Conservation (phyloP, 2,329 filamentous ascomycete genomes). For the Arthrobotrys pseudoclavata region DNA sequence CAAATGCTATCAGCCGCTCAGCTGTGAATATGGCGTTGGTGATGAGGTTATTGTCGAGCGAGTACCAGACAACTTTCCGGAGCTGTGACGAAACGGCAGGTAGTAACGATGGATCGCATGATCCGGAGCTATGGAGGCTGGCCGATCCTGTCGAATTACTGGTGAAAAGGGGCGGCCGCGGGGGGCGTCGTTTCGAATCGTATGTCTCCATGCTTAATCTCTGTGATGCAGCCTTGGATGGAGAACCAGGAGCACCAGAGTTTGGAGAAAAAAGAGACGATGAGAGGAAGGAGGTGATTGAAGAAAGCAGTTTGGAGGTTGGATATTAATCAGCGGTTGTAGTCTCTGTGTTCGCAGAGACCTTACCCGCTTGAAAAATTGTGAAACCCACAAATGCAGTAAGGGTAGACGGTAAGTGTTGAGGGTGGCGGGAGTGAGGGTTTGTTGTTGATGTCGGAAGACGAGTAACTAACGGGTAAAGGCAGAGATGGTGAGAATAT, state of each 20-base stretch:
- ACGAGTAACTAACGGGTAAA: constrained; percentile 5
- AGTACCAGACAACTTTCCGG: constrained; percentile 77
- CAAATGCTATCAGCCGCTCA: constrained; percentile 85
- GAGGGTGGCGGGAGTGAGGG: constrained; percentile 11
- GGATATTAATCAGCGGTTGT: constrained; percentile 37
- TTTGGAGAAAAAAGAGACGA: constrained; percentile 58
- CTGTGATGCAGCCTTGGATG: constrained; percentile 55
- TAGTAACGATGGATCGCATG: constrained; percentile 47
- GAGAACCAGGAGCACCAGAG: constrained; percentile 58
- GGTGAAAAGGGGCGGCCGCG: constrained; percentile 49
- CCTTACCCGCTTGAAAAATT: constrained; percentile 37
- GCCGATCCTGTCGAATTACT: constrained; percentile 25
- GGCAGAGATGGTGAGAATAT: constrained; percentile 5
- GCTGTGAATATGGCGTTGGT: constrained; percentile 95
- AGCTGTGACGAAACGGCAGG: constrained; percentile 68
- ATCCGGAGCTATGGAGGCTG: constrained; percentile 16
- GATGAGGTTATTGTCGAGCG: constrained; percentile 88
- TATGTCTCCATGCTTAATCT: constrained; percentile 54
- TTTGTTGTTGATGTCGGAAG: not conserved
- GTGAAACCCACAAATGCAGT: not conserved
- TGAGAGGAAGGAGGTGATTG: constrained; percentile 59
- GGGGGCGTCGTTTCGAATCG: constrained; percentile 56
- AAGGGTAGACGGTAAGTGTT: constrained; percentile 4
- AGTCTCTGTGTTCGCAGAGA: constrained; percentile 60
- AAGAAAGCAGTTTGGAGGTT: constrained; percentile 59